Base-by-base conservation (phyloP, 805 yeast genomes). In the Yamadazyma scolyti region DNA sequence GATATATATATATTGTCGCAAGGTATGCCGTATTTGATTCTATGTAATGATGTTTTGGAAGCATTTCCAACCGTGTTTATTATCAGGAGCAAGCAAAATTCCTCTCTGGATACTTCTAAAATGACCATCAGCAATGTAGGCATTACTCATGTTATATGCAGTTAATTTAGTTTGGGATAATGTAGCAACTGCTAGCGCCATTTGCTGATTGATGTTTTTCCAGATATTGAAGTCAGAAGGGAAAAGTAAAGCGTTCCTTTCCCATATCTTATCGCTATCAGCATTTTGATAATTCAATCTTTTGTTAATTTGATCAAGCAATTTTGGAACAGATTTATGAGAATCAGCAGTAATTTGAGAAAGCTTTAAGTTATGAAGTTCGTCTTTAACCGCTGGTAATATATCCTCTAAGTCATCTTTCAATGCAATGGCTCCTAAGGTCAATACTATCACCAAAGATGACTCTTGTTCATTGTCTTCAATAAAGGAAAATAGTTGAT, bases 351-450 rank as follows among this genome's bases (percentile, higher is more conserved):
- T 58, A 11, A 75, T 47, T 13, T 68, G 75, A 0, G 48, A 40
- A 19, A 82, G 47, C 1, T 77, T 50, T 19, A 83, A 48, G 0
- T 65, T 56, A 21, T 60, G 63, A 26, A 93, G 57, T 53, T 89
- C 96, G 12, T 78, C 80, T 31, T 71, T 70, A 11, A 81, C 67
- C 0, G 93, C 78, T 1, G 72, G 77, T 31, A 82, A 65, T 36
- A 78, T 79, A 10, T 73, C 80, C 5, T 64, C 61, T 34, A 73
- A 59, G 27, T 77, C 65, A 30, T 86, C 83, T 7, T 79, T 63
- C 2, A 93, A 67, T 0, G 85, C 68, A 14, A 90, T 77, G 0
- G 94, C 88, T 4, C 95, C 96, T 24, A 90, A 63, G 1, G 87
- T 74, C 36, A 89, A 56, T 0, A 85, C 79, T 2, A 84, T 76